These are phyloP conservation scores for Ochetophila trinervis DNA, from an alignment of 306 rosid species.

Conservation along the genomic window DNA sequence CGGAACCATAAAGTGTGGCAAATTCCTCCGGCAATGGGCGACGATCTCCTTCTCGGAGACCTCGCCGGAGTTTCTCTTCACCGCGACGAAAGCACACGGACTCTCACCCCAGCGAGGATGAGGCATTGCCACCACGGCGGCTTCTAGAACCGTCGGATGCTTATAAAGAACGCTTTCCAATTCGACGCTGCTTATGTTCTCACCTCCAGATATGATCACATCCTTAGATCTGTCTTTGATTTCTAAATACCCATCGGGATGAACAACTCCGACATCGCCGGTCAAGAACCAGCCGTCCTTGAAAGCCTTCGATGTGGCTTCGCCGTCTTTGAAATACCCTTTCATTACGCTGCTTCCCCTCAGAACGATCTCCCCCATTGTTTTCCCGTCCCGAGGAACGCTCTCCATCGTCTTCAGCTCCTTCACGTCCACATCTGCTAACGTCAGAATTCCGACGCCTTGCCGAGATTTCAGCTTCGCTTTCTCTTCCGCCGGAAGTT, in stretches of 20 bases:
- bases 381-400: slow-evolving; percentile 60
- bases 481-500: slow-evolving; percentile 36
- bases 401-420: slow-evolving; percentile 58
- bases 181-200: slow-evolving; percentile 84
- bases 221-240: slow-evolving; percentile 87
- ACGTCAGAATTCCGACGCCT: slow-evolving; percentile 64
- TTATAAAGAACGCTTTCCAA: slow-evolving; percentile 56
- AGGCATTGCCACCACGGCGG: slow-evolving; percentile 91
- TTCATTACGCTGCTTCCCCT: slow-evolving; percentile 84
- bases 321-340: slow-evolving; percentile 64
- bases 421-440: slow-evolving; percentile 75
- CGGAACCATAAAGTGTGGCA: slow-evolving; percentile 46
- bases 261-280: slow-evolving; percentile 79
- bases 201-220: slow-evolving; percentile 91
- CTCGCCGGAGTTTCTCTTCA: slow-evolving; percentile 13
- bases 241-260: slow-evolving; percentile 82
- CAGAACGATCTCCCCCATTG: slow-evolving; percentile 76
- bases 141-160: slow-evolving; percentile 70
- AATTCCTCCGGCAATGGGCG: slow-evolving; percentile 29
- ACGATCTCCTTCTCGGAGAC: slow-evolving; percentile 34
- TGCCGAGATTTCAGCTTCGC: slow-evolving; percentile 70
- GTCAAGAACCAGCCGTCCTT: slow-evolving; percentile 79
- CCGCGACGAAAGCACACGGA: slow-evolving; percentile 74
- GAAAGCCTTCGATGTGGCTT: slow-evolving; percentile 49
- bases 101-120: slow-evolving; percentile 88